These are phyloP conservation scores for Penicillium sp. DNA, from an alignment of 2,329 filamentous ascomycete species.

Conservation along the genomic window DNA sequence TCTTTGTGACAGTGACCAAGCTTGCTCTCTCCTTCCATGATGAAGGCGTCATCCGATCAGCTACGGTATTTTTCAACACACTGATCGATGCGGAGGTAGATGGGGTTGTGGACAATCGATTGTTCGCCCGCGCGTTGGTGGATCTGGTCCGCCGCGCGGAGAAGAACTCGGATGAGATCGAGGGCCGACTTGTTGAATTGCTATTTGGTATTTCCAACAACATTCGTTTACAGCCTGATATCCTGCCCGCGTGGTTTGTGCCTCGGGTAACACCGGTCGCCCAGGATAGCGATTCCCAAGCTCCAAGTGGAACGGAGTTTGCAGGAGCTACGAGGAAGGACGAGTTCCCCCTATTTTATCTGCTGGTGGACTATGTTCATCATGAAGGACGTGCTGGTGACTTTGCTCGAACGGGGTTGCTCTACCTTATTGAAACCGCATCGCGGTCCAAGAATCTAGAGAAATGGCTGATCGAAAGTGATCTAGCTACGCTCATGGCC, in stretches of 20 bases:
- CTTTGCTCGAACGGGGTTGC: constrained; percentile 86
- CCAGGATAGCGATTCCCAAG: constrained; percentile 40
- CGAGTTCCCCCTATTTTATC: constrained; percentile 93
- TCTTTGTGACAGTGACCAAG: constrained; percentile 85
- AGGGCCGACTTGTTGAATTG: constrained; percentile 85
- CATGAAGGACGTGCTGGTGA: constrained; percentile 92
- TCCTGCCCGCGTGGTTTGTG: constrained; percentile 89
- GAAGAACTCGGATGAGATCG: constrained; percentile 69
- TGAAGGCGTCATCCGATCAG: constrained; percentile 79
- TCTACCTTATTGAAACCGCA: constrained; percentile 94
- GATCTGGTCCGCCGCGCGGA: constrained; percentile 74
- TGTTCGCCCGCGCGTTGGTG: constrained; percentile 83
- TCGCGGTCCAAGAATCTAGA: constrained; percentile 79
- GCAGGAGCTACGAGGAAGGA: constrained; percentile 81
- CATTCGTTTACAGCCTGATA: constrained; percentile 82
- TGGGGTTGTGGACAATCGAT: constrained; percentile 80
- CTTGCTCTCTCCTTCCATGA: constrained; percentile 83
- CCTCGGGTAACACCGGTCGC: constrained; percentile 46
- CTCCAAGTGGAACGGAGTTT: constrained; percentile 63
- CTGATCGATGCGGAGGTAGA: constrained; percentile 96
- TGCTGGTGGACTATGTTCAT: constrained; percentile 94
- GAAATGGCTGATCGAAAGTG: constrained; percentile 95
- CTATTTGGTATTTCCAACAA: constrained; percentile 96
- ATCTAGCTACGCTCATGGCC: constrained; percentile 94
- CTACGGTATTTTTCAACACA: constrained; percentile 81